Conservation (phyloP, 2,329 filamentous ascomycete genomes). For the Cytospora chrysosperma region DNA sequence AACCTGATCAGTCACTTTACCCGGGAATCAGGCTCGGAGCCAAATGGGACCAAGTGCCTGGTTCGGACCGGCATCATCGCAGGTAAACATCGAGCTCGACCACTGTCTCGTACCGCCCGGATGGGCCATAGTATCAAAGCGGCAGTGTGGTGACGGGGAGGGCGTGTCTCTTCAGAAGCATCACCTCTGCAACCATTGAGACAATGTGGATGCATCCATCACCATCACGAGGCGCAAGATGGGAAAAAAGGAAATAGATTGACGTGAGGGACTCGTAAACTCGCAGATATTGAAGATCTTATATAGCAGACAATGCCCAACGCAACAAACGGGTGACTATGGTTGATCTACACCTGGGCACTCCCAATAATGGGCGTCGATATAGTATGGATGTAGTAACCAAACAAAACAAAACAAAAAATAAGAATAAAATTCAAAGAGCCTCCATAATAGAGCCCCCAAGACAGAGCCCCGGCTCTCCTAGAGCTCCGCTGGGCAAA, state of each 20-base stretch:
- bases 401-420: too few relatives aligned
- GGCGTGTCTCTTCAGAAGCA: neutral
- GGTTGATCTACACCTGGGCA: too few relatives aligned
- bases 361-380: neutral
- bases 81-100: neutral
- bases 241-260: neutral
- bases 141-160: neutral
- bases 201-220: neutral
- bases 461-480: neutral
- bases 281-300: neutral
- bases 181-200: neutral
- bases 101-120: neutral
- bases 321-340: neutral
- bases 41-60: neutral
- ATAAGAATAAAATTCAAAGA: too few relatives aligned
- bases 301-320: neutral
- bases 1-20: neutral
- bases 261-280: neutral
- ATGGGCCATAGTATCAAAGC: neutral
- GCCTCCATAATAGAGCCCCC: too few relatives aligned
- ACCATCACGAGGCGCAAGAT: neutral
- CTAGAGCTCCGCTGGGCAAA: neutral
- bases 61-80: neutral
- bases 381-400: too few relatives aligned
- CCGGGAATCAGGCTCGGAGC: neutral